A percentile compares a stretch with the other conserved stretches of the same genome.
phyloP scores from a whole-genome alignment of 23 red algal species.

The Gracilaria vermiculophylla region DNA sequence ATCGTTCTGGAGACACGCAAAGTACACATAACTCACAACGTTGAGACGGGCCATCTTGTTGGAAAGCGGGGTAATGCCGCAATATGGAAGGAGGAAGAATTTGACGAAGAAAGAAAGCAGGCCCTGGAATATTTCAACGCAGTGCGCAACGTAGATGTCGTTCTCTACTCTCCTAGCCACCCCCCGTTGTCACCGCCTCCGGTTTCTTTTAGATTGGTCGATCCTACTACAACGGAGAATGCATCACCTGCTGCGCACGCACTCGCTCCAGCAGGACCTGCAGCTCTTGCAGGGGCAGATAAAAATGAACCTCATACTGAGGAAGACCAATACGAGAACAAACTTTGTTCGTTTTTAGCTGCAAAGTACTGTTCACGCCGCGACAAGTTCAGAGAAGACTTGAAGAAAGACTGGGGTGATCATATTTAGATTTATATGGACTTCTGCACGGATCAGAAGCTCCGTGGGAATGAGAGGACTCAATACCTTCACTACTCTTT shows the following conservation, averaged over 20 bases:
- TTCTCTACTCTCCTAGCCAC: not conserved
- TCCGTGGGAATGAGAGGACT: too few relatives aligned
- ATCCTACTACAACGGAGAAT: not conserved
- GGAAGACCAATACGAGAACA: not conserved
- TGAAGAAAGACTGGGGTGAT: too few relatives aligned
- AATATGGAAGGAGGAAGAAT: not conserved
- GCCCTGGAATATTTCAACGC: not conserved
- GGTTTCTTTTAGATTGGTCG: not conserved
- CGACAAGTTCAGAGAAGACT: constrained; percentile 4
- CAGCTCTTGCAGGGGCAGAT: too few relatives aligned
- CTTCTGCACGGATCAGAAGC: too few relatives aligned
- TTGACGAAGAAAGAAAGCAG: not conserved
- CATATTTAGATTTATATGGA: too few relatives aligned
- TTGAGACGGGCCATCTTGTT: not conserved
- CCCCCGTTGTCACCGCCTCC: not conserved
- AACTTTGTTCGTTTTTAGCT: not conserved
- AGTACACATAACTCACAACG: not conserved
- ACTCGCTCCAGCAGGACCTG: not conserved
- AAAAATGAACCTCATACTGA: too few relatives aligned
- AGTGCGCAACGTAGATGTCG: not conserved
- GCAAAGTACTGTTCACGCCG: not conserved
- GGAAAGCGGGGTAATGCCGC: not conserved
- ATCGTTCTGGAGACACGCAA: not conserved
- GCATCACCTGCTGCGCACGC: not conserved
- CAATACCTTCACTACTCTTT: not conserved